Evolutionary conservation across 148 eudicot genomes (phyloP).

Genomic region (Pharnaceum exiguum): DNA sequence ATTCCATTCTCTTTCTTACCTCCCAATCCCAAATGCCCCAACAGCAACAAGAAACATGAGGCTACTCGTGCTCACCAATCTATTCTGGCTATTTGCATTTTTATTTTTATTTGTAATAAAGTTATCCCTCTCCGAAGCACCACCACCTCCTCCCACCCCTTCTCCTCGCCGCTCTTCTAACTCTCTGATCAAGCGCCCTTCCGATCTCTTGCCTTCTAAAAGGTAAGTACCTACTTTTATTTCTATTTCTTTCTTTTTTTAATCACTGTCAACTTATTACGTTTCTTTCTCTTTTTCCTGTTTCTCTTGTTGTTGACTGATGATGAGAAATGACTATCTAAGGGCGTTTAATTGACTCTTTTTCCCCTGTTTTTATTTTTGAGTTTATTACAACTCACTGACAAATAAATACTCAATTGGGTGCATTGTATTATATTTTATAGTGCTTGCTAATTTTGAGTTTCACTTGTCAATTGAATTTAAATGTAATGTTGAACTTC

Average conservation of each 20-base stretch:
- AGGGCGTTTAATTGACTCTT: neutral
- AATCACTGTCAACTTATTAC: neutral
- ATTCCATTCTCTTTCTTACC: too few relatives aligned
- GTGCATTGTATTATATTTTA: too few relatives aligned
- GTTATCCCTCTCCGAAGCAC: conserved; percentile 12
- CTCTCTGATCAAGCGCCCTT: conserved; percentile 13
- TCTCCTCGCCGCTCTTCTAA: conserved; percentile 3
- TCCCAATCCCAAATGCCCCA: neutral
- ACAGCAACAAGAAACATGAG: conserved; percentile 3
- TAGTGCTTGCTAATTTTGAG: too few relatives aligned
- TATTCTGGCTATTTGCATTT: conserved; percentile 19
- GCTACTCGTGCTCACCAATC: conserved; percentile 2
- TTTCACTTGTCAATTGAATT: too few relatives aligned
- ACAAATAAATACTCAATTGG: too few relatives aligned
- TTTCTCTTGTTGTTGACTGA: neutral
- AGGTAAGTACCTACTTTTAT: conserved; percentile 4
- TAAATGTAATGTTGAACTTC: too few relatives aligned
- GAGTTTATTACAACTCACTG: too few relatives aligned
- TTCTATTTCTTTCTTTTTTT: neutral
- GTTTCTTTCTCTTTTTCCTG: neutral
- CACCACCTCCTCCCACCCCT: too few relatives aligned
- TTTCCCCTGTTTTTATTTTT: too few relatives aligned
- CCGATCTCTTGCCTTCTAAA: conserved; percentile 7
- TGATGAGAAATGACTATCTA: too few relatives aligned
- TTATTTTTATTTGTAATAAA: conserved; percentile 23